Evolutionary conservation across 768 basidiomycete genomes (phyloP), one percentile per base, ranked within the genome.

Genomic region (Neoboletus brunneissimus): DNA sequence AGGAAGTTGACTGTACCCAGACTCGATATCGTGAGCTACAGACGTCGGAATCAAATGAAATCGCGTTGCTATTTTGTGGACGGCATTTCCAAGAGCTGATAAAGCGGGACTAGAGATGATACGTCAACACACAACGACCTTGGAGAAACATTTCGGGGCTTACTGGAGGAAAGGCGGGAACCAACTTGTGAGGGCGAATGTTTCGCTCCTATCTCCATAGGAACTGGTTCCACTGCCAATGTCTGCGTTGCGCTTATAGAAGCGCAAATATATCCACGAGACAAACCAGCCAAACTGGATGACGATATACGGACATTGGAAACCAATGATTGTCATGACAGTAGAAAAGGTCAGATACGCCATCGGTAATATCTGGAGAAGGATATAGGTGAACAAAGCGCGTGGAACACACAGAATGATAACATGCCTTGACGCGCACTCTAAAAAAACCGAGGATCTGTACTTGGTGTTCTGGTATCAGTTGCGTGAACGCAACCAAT

Each of bases 251-350:
- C 89, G 87, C 76, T 98, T 98, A 80, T 98, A 94, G 78, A 99
- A 98, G 37, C 97, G 86, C 34, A 99, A 82, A 74, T 97, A 99
- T 52, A 91, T 80, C 90, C 94, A 99, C 32, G 89, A 83, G 9
- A 94, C 90, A 54, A 97, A 88, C 94, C 96, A 99, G n/a, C 96
- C 97, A 70, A 98, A 99, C 68, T 99, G 97, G 60, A 98, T 94
- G 67, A 94, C 76, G 49, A 95, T 92, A 78, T 85, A 96, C 16
- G 93, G 94, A 55, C 85, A 88, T 69, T 94, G 94, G 75, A 87
- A 87, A 22, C 93, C 94, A 44, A 94, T 56, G 47, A 96, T 62
- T 59, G 86, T 88, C 75, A 93, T 78, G 27, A 97, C 81, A 57
- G 89, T 93, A 11, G 95, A 98, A 54, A 98, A 73, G 2, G 91